Evolutionary conservation across 345 rosid genomes (phyloP).

Genomic region (Eucalyptus paniculata): DNA sequence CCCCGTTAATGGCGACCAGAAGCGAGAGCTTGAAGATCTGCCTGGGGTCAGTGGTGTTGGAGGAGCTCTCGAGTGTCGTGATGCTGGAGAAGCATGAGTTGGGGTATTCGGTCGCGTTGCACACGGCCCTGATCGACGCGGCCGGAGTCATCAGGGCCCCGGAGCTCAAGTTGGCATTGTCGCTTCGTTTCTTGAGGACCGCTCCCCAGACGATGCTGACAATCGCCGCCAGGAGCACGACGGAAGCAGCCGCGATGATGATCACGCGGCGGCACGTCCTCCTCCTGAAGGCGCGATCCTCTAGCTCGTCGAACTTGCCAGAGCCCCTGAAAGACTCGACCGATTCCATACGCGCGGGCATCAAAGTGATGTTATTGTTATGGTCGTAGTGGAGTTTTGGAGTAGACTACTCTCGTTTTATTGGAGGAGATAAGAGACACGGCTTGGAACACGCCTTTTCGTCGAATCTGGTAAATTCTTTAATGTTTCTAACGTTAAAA

Average conservation of each 20-base stretch:
- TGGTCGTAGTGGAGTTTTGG: background rate
- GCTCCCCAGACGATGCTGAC: background rate
- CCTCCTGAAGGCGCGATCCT: constrained; percentile 1
- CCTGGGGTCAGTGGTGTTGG: constrained; percentile 14
- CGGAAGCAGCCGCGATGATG: background rate
- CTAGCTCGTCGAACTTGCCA: background rate
- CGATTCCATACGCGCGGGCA: background rate
- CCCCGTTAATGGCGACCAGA: constrained; percentile 32
- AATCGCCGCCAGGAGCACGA: background rate
- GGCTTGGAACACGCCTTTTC: background rate
- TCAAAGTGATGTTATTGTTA: background rate
- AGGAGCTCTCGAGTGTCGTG: background rate
- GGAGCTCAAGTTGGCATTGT: background rate
- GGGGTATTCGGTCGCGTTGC: constrained; percentile 10
- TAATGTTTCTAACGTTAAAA: background rate
- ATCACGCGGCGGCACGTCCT: background rate
- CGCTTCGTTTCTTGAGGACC: background rate
- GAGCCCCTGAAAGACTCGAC: background rate
- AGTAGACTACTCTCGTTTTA: background rate
- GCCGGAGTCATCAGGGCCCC: background rate
- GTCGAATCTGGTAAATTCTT: background rate
- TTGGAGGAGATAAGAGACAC: background rate
- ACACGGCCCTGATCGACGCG: constrained; percentile 2
- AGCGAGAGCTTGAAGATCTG: constrained; percentile 48
- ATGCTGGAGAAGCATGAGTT: constrained; percentile 14